phyloP scores from a whole-genome alignment of 768 basidiomycete species.

The Lanmaoa rubissima region DNA sequence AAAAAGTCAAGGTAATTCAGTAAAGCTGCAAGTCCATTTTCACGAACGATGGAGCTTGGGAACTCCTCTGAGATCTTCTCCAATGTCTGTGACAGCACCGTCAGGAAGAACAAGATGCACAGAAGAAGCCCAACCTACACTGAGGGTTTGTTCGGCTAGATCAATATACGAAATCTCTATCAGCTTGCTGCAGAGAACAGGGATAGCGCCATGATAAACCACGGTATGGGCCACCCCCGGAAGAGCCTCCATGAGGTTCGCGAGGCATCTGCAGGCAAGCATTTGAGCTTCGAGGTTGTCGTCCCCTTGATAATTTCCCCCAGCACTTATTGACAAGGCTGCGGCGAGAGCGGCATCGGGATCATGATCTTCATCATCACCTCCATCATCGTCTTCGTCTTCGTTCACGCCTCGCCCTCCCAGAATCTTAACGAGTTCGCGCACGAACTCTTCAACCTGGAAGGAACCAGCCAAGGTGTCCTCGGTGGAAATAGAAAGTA shows the following conservation, averaged over 20 bases:
- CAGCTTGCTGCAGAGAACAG: constrained; percentile 94
- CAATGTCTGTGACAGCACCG: constrained; percentile 62
- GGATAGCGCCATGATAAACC: constrained; percentile 97
- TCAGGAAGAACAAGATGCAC: constrained; percentile 9
- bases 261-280: constrained; percentile 92
- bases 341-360: constrained; percentile 90
- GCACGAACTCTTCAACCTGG: constrained; percentile 87
- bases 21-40: constrained; percentile 89
- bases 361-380: constrained; percentile 63
- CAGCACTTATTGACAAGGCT: constrained; percentile 79
- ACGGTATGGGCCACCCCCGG: constrained; percentile 97
- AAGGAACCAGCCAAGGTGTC: constrained; percentile 97
- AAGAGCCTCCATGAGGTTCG: constrained; percentile 98
- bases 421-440: constrained; percentile 88
- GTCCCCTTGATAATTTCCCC: constrained; percentile 68
- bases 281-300: constrained; percentile 93
- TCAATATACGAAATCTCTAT: constrained; percentile 98
- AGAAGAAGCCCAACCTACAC: constrained; percentile 56
- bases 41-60: constrained; percentile 91
- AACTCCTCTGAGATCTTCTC: constrained; percentile 99
- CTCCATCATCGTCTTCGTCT: constrained; percentile 71
- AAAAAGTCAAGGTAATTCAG: constrained; percentile 98
- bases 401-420: constrained; percentile 72
- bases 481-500: constrained; percentile 95
- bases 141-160: constrained; percentile 95